Conservation (phyloP, 1,284 basidiomycete species). For the Salmacisia buchloeana region DNA sequence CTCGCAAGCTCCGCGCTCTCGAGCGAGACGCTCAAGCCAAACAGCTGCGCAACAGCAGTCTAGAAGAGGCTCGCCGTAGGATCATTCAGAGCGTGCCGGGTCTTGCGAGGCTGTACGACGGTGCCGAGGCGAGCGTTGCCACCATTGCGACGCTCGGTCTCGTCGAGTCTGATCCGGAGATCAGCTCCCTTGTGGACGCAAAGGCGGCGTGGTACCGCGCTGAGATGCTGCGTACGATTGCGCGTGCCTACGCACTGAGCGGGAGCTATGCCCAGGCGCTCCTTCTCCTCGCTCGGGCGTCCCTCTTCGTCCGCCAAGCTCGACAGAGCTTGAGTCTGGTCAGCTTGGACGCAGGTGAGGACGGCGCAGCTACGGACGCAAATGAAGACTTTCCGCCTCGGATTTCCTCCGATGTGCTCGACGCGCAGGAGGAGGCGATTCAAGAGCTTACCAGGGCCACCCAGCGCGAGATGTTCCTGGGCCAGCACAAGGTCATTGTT, state of each 20-base stretch:
- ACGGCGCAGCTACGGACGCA: slow-evolving; percentile 19
- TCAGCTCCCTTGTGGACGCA: slow-evolving; percentile 44
- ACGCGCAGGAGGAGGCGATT: slow-evolving; percentile 25
- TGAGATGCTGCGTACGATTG: slow-evolving; percentile 38
- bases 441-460: slow-evolving; percentile 18
- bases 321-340: slow-evolving; percentile 39
- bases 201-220: slow-evolving; percentile 45
- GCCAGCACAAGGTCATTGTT: slow-evolving; percentile 12
- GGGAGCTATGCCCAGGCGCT: slow-evolving; percentile 28
- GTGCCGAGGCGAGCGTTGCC: slow-evolving; percentile 34
- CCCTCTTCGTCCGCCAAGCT: slow-evolving; percentile 44
- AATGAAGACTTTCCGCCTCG: slow-evolving; percentile 25
- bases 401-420: slow-evolving; percentile 18
- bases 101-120: slow-evolving; percentile 42
- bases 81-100: slow-evolving; percentile 35
- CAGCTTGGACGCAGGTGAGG: slow-evolving; percentile 36
- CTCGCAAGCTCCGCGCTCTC: slow-evolving; percentile 20
- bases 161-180: slow-evolving; percentile 46
- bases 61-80: slow-evolving; percentile 11
- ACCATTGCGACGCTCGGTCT: slow-evolving; percentile 39
- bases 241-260: slow-evolving; percentile 34
- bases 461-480: slow-evolving; percentile 25
- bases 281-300: slow-evolving; percentile 39
- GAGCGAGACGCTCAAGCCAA: slow-evolving; percentile 8
- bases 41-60: not conserved